Percentiles rank a stretch among this genome's conserved stretches.
Evolutionary conservation across 2,329 filamentous ascomycete species (phyloP).

Genomic region (Clarireedia homoeocarpa): DNA sequence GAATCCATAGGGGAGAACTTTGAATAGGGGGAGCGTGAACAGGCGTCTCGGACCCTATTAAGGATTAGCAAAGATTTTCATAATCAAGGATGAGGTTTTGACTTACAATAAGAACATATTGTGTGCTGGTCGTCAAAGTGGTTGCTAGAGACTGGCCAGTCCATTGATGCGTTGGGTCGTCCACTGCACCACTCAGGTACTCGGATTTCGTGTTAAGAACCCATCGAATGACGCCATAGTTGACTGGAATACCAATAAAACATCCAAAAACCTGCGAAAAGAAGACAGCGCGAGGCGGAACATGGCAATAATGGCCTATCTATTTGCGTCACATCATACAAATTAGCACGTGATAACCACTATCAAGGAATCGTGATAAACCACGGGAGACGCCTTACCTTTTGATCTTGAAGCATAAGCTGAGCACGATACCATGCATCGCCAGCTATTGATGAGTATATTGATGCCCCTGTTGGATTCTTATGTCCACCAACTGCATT

Average conservation of each 20-base stretch:
- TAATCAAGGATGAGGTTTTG: neutral
- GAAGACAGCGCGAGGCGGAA: constrained; percentile 51
- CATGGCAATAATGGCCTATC: constrained; percentile 57
- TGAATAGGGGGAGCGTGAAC: constrained; percentile 41
- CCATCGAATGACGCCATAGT: constrained; percentile 55
- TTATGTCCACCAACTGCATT: constrained; percentile 42
- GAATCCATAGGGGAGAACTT: constrained; percentile 44
- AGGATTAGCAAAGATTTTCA: neutral
- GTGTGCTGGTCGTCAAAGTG: constrained; percentile 47
- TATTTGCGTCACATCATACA: too few species aligned
- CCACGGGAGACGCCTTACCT: constrained; percentile 21
- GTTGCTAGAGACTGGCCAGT: constrained; percentile 46
- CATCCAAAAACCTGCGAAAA: constrained; percentile 54
- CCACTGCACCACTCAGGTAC: constrained; percentile 41
- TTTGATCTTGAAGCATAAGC: constrained; percentile 52
- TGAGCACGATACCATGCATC: constrained; percentile 54
- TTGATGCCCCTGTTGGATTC: constrained; percentile 49
- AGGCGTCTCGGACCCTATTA: constrained; percentile 38
- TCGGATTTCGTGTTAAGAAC: constrained; percentile 48
- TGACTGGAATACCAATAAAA: constrained; percentile 50
- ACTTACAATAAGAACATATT: constrained; percentile 50
- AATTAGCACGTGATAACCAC: too few species aligned
- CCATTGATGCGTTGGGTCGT: constrained; percentile 53
- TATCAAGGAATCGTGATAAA: too few species aligned
- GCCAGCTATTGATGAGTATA: constrained; percentile 51